Base-by-base conservation (phyloP, 2,329 filamentous ascomycete species). In the Akanthomyces dipterigenus region DNA sequence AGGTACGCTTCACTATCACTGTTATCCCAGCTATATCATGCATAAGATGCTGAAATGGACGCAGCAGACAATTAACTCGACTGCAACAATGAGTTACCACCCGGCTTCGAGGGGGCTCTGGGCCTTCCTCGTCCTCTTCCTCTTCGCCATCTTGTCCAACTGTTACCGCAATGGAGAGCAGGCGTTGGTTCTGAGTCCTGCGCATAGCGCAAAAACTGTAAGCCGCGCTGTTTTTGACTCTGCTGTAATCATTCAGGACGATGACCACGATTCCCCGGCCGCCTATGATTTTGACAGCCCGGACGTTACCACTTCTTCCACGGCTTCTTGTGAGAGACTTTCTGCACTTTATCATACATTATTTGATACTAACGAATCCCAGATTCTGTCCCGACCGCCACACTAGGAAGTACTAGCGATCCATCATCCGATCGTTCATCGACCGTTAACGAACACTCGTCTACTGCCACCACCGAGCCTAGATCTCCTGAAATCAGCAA, bases 261-360 rank as follows among this genome's bases (percentile, higher is more conserved):
- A 48, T 40, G 48, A 26, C 4, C 45, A 62, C 38, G 54, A 51
- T 34, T 45, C 40, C 22, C 60, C 60, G 11, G 49, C 22, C 20
- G 46, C 60, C 8, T 62, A 62, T 24, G 48, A 62, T 24, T 58
- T 53, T 40, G 48, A 28, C 7, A 40, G 18, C 26, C 28, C 36
- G 11, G 31, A 42, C n/a, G 31, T 38, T 18, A 40, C 42, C 4
- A 12, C 54, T n/a, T 8, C 24, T 26, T 51, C 53, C 34, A 22
- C 42, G 16, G 42, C 24, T 48, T 4, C 22, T 40, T 54, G 59
- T 61, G 24, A 55, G 49, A 22, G 24, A 4, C 3, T 12, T 6
- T 3, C 8, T 5, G 14, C 38, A 34, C 24, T 31, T 18, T n/a
- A 5, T 16, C 11, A 8, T n/a, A 3, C 12, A 5, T 28, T 3